These are phyloP conservation scores for Fusarium denticulatum DNA, from an alignment of 2,329 filamentous ascomycete species.

Conservation along the genomic window DNA sequence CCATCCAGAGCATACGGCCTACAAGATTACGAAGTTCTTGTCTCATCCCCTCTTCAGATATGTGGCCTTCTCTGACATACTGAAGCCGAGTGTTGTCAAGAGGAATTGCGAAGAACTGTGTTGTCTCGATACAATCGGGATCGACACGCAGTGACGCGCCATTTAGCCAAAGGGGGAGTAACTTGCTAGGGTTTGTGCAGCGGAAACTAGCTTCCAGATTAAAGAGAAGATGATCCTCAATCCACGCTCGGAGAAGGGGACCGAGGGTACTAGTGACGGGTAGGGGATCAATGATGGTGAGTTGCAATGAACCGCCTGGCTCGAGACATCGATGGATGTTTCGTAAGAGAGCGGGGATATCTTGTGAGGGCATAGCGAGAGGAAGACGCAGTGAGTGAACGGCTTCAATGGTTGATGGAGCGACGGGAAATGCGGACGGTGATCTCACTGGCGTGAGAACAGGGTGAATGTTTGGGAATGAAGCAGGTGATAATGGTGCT, in stretches of 20 bases:
- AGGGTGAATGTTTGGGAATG: constrained; percentile 55
- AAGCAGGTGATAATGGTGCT: constrained; percentile 37
- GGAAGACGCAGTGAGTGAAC: constrained; percentile 66
- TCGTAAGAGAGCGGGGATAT: constrained; percentile 65
- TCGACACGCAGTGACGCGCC: constrained; percentile 61
- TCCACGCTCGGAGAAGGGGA: constrained; percentile 66
- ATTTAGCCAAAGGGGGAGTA: constrained; percentile 67
- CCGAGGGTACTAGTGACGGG: constrained; percentile 66
- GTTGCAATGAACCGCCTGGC: constrained; percentile 64
- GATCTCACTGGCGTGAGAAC: constrained; percentile 52
- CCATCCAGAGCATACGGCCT: constrained; percentile 67
- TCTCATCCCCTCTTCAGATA: constrained; percentile 47
- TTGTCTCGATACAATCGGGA: constrained; percentile 56
- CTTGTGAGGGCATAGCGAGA: constrained; percentile 63
- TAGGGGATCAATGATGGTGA: constrained; percentile 70
- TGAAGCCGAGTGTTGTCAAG: constrained; percentile 31
- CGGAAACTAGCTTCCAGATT: constrained; percentile 68
- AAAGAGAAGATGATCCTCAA: constrained; percentile 67
- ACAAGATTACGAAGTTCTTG: constrained; percentile 61
- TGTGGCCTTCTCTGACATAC: constrained; percentile 31
- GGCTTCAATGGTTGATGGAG: constrained; percentile 56
- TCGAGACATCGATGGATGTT: constrained; percentile 67
- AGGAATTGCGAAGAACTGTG: constrained; percentile 57
- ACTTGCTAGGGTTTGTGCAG: constrained; percentile 66
- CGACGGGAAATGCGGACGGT: constrained; percentile 50